A percentile compares a stretch with the other conserved stretches of the same genome.
Evolutionary conservation across 108 stramenopile species (phyloP).

Genomic region (Aurantiochytrium sp.): DNA sequence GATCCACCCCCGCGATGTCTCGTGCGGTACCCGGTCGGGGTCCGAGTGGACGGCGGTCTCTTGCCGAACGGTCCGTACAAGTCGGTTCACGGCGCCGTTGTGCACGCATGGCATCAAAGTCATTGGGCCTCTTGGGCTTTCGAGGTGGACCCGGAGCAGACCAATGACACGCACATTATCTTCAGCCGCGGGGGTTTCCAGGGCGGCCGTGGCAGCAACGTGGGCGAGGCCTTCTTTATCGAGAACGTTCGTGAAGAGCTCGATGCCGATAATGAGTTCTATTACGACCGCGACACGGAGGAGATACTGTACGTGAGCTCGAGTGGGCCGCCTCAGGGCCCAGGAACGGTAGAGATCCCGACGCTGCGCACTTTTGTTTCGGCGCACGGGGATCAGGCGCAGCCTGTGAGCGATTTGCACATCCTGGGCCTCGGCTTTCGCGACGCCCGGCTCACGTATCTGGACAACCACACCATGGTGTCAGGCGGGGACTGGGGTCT

Average conservation of each 20-base stretch:
- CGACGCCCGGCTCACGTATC: conserved; percentile 17
- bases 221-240: conserved; percentile 11
- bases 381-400: neutral
- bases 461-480: neutral
- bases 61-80: neutral
- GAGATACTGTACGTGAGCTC: neutral
- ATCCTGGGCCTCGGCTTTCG: conserved; percentile 24
- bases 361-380: neutral
- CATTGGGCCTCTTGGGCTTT: conserved; percentile 36
- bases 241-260: conserved; percentile 38
- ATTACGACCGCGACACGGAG: neutral
- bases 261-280: conserved; percentile 38
- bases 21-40: neutral
- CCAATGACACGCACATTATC: neutral
- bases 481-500: conserved; percentile 3
- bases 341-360: neutral
- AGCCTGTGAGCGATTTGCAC: neutral
- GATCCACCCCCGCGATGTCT: neutral
- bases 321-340: neutral
- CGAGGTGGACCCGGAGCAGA: neutral
- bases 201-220: neutral
- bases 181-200: conserved; percentile 30
- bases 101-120: neutral
- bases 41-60: neutral
- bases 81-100: neutral